phyloP scores from a whole-genome alignment of 805 yeast genomes.

The Saturnispora kantuleensis region DNA sequence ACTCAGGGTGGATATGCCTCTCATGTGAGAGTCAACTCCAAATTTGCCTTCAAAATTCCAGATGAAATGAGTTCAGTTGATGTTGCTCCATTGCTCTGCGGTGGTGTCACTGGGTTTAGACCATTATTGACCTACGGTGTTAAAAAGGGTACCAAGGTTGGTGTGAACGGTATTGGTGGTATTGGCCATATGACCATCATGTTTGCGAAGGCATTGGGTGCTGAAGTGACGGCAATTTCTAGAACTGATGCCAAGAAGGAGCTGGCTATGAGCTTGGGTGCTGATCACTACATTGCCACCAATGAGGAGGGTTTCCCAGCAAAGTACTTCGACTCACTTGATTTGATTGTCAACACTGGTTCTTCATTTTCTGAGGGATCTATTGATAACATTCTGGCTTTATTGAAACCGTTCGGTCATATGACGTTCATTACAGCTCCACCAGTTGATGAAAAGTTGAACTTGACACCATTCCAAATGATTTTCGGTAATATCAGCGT shows the following conservation, averaged over 20 bases:
- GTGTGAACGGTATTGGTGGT: conserved; percentile 39
- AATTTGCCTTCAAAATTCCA: conserved; percentile 40
- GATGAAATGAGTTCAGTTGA: conserved; percentile 31
- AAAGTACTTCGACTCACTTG: conserved; percentile 29
- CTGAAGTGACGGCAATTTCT: conserved; percentile 49
- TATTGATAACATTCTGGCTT: conserved; percentile 18
- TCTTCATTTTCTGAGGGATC: conserved; percentile 28
- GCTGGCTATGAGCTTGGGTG: conserved; percentile 42
- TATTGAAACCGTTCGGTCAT: conserved; percentile 27
- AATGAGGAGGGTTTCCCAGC: conserved; percentile 35
- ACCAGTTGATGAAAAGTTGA: conserved; percentile 28
- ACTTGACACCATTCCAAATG: conserved; percentile 27
- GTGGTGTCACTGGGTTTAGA: conserved; percentile 45
- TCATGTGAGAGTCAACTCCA: conserved; percentile 34
- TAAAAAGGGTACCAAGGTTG: conserved; percentile 42
- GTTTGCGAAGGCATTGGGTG: conserved; percentile 52
- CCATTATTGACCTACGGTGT: conserved; percentile 35
- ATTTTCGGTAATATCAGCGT: conserved; percentile 25
- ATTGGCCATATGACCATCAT: conserved; percentile 38
- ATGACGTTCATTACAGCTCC: conserved; percentile 24
- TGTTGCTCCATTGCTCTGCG: conserved; percentile 49
- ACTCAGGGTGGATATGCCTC: conserved; percentile 43
- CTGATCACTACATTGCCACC: conserved; percentile 46
- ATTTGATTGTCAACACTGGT: conserved; percentile 42
- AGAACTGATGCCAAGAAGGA: conserved; percentile 39